Evolutionary conservation across 176 grass and related monocot genomes (phyloP).

Genomic region (Triticum timopheevii): DNA sequence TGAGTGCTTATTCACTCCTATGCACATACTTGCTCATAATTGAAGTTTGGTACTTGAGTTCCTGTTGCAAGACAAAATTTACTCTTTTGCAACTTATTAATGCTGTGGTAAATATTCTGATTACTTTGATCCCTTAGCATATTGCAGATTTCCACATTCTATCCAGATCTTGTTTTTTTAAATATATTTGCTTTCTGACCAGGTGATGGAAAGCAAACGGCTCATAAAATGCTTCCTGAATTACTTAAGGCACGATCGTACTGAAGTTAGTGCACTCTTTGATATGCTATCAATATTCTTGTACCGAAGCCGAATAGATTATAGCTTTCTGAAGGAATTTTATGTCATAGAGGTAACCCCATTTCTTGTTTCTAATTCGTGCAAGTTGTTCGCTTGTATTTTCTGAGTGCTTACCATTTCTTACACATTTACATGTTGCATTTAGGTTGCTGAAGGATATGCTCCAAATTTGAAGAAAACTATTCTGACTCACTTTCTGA

Average conservation of each 20-base stretch:
- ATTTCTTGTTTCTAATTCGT: constrained; percentile 12
- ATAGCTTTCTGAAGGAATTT: constrained; percentile 97
- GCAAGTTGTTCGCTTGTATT: background rate
- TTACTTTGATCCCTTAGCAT: constrained; percentile 1
- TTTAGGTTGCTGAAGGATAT: constrained; percentile 95
- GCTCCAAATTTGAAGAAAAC: constrained; percentile 83
- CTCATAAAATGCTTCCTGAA: constrained; percentile 98
- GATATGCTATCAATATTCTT: constrained; percentile 99
- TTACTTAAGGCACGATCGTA: constrained; percentile 83
- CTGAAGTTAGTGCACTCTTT: constrained; percentile 92
- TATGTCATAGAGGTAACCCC: constrained; percentile 90
- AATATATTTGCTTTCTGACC: constrained; percentile 30
- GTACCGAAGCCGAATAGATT: constrained; percentile 92
- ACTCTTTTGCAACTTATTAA: background rate
- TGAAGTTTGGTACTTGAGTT: background rate
- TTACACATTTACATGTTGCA: constrained; percentile 26
- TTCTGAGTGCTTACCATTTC: constrained; percentile 24
- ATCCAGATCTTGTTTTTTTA: background rate
- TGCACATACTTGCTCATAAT: constrained; percentile 12
- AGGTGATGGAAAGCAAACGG: constrained; percentile 99
- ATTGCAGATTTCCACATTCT: background rate
- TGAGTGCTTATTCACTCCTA: background rate
- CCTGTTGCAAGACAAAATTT: background rate
- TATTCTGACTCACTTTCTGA: constrained; percentile 88
- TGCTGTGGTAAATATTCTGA: background rate